Percentiles rank a stretch among this genome's conserved stretches.
Conservation (phyloP, 331 rosid genomes). For the Acacia pycnantha region DNA sequence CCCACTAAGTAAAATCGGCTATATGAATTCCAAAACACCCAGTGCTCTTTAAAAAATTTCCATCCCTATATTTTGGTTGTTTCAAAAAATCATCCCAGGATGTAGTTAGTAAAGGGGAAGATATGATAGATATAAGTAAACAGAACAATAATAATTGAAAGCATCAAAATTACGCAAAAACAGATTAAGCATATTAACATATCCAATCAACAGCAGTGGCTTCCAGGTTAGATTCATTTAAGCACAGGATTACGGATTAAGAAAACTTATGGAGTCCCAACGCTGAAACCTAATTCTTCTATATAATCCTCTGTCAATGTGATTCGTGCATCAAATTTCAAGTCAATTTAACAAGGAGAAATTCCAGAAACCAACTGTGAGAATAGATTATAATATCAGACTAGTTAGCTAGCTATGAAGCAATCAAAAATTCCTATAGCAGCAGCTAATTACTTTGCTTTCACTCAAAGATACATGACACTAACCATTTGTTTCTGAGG, state of each 20-base stretch:
- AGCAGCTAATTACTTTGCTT: not conserved
- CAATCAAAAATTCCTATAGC: not conserved
- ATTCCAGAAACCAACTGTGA: not conserved
- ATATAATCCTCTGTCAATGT: not conserved
- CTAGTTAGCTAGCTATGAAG: not conserved
- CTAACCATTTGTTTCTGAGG: slow-evolving; percentile 59
- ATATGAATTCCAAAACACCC: not conserved
- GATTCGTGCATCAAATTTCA: not conserved
- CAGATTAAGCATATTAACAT: not conserved
- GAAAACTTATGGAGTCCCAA: not conserved
- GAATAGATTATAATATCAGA: not conserved
- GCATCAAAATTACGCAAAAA: not conserved
- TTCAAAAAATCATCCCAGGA: not conserved
- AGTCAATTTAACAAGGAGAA: not conserved
- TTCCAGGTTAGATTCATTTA: not conserved
- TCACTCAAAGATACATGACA: not conserved
- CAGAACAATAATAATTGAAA: not conserved
- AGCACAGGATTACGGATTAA: not conserved
- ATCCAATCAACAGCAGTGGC: not conserved
- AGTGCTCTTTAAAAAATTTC: not conserved
- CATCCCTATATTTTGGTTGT: not conserved
- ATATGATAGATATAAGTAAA: not conserved
- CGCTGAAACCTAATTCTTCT: not conserved
- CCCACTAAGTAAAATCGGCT: not conserved
- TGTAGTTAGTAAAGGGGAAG: not conserved